These are phyloP conservation scores for Scheffersomyces illinoinensis DNA, from an alignment of 1,139 yeast genomes.

Conservation along the genomic window DNA sequence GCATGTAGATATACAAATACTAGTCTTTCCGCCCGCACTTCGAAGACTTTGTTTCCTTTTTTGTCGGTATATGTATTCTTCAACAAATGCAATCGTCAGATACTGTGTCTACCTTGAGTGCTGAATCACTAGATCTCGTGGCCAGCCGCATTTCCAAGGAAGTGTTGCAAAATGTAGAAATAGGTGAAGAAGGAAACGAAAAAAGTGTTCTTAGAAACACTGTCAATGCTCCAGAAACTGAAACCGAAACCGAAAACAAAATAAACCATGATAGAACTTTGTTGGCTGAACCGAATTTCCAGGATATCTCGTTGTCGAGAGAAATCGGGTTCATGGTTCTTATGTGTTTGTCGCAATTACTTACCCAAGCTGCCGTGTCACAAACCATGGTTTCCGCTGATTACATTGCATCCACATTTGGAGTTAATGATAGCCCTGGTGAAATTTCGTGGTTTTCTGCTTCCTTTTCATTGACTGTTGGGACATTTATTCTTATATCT, in stretches of 20 bases:
- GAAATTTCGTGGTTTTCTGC: conserved; percentile 62
- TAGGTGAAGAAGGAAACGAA: neutral
- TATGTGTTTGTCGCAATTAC: conserved; percentile 43
- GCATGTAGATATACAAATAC: neutral
- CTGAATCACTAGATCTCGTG: neutral
- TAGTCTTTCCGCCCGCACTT: neutral
- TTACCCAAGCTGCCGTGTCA: conserved; percentile 52
- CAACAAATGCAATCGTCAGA: neutral
- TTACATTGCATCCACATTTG: conserved; percentile 38
- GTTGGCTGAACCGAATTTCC: conserved; percentile 5
- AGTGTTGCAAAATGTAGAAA: neutral
- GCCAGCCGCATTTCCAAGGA: neutral
- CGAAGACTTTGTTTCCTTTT: neutral
- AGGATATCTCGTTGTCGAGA: conserved; percentile 17
- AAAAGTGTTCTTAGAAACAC: neutral
- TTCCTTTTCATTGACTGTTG: conserved; percentile 57
- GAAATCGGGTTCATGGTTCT: conserved; percentile 25
- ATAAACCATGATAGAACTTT: neutral
- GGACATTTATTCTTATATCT: conserved; percentile 59
- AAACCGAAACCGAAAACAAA: neutral
- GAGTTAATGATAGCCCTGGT: conserved; percentile 36
- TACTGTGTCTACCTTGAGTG: neutral
- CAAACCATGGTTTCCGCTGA: conserved; percentile 44
- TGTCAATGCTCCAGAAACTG: neutral
- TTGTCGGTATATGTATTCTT: neutral